Percentiles rank a stretch among this genome's conserved stretches.
These are phyloP conservation scores for Huiozyma sinensis DNA, from an alignment of 805 yeast species.

Conservation along the genomic window DNA sequence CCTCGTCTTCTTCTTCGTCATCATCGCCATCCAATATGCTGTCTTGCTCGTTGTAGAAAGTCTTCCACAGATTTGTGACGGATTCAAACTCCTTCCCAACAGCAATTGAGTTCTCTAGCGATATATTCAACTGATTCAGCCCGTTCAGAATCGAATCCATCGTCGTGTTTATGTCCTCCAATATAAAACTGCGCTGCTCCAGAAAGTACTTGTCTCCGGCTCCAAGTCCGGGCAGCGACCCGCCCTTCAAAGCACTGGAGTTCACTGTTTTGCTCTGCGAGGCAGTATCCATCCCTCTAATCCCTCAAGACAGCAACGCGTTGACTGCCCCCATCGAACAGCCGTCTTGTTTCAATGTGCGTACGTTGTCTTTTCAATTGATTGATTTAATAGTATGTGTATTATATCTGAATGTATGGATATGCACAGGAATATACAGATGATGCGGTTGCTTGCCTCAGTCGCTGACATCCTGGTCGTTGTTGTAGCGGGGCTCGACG, in stretches of 20 bases:
- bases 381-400: neutral
- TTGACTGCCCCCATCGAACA: no score
- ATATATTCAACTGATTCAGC: slow-evolving; percentile 53
- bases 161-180: slow-evolving; percentile 28
- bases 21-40: slow-evolving; percentile 4
- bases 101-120: slow-evolving; percentile 55
- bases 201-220: slow-evolving; percentile 17
- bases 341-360: no score
- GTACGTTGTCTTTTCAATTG: no score
- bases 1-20: slow-evolving; percentile 3
- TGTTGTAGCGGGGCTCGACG: slow-evolving; percentile 25
- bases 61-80: slow-evolving; percentile 60
- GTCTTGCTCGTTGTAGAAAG: slow-evolving; percentile 46
- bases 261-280: no score
- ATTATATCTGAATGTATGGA: neutral
- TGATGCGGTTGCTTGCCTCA: slow-evolving; percentile 4
- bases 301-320: no score
- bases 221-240: neutral
- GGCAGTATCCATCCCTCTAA: no score
- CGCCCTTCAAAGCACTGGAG: no score
- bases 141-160: slow-evolving; percentile 59
- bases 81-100: slow-evolving; percentile 70
- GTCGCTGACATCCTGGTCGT: slow-evolving; percentile 26
- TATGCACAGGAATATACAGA: neutral
- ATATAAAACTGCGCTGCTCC: slow-evolving; percentile 21